Evolutionary conservation across 192 early-diverging fungal genomes (phyloP).

Genomic region (Borealophlyctis nickersoniae): DNA sequence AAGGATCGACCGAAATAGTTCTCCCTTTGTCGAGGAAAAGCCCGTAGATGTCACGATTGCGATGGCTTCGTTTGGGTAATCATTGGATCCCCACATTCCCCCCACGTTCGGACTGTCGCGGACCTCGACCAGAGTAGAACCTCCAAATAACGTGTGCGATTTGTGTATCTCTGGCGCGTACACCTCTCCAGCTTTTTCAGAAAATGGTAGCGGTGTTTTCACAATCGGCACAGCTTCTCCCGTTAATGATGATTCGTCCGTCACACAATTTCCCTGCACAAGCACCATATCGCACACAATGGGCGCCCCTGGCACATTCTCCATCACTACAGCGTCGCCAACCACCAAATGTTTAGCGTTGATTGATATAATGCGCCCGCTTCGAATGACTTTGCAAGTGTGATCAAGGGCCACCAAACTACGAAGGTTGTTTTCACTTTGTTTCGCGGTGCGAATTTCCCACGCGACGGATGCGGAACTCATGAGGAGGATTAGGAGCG

Average conservation of each 20-base stretch:
- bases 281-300: conserved; percentile 39
- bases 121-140: too few species aligned
- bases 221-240: conserved; percentile 41
- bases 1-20: conserved; percentile 45
- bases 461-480: conserved; percentile 34
- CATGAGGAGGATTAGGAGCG: conserved; percentile 37
- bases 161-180: conserved; percentile 29
- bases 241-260: conserved; percentile 41
- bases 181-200: background rate
- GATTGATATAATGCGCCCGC: conserved; percentile 9
- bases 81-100: too few species aligned
- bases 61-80: conserved; percentile 9
- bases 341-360: conserved; percentile 32
- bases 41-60: conserved; percentile 45
- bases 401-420: conserved; percentile 13
- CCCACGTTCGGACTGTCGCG: too few species aligned
- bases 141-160: conserved; percentile 35
- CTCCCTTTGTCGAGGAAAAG: conserved; percentile 41
- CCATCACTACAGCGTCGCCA: conserved; percentile 42
- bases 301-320: background rate
- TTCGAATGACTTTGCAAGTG: conserved; percentile 15
- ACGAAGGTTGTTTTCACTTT: conserved; percentile 37
- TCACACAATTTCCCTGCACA: conserved; percentile 36
- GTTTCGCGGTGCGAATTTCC: conserved; percentile 39
- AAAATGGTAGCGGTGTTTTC: conserved; percentile 27